Evolutionary conservation across 441 rosid genomes (phyloP), one percentile per base, ranked within the genome.

Genomic region (Gossypium gossypioides): DNA sequence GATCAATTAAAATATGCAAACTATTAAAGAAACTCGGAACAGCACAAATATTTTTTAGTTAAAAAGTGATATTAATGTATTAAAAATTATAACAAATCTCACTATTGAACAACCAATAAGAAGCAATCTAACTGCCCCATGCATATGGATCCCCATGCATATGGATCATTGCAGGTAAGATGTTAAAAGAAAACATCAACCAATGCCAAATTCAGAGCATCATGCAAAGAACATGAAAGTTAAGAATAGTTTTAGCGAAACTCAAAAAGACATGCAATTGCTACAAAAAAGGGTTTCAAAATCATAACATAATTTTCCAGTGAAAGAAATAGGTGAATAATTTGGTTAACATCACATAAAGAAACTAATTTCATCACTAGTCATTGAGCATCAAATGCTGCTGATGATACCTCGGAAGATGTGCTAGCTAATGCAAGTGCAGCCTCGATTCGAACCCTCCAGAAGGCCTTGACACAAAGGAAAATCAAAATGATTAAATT

Each of bases 401-500:
- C 56, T 0, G 16, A 71, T 18, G 69, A 69, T 86, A 95, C 99
- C 99, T 95, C 96, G 12, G 93, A 88, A 77, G 98, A 89, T 68
- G 89, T 79, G 79, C 80, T 85, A 74, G 99, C 98, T 81, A 95
- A 85, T 56, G 98, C 96, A 86, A 87, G 91, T 69, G 99, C 99
- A 61, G 99, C 98, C 80, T 87, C 98, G 65, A 92, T 83, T 27
- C 99, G 91, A 79, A 91, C 89, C 85, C 99, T 95, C 99, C 99
- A 95, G 76, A 89, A 95, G 72, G 86, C 98, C 99, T 95, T 68
- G 63, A 80, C 60, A 79, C 75, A 66, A 80, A 55, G 7, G 55
- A 67, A 56, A 57, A 56, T 24, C 58, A 63, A 12, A n/a, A 70
- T 68, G 60, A 62, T 46, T 44, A 56, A 21, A 27, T 19, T 64